Base-by-base conservation (phyloP, 1,284 basidiomycete genomes). In the Hemileia vastatrix region DNA sequence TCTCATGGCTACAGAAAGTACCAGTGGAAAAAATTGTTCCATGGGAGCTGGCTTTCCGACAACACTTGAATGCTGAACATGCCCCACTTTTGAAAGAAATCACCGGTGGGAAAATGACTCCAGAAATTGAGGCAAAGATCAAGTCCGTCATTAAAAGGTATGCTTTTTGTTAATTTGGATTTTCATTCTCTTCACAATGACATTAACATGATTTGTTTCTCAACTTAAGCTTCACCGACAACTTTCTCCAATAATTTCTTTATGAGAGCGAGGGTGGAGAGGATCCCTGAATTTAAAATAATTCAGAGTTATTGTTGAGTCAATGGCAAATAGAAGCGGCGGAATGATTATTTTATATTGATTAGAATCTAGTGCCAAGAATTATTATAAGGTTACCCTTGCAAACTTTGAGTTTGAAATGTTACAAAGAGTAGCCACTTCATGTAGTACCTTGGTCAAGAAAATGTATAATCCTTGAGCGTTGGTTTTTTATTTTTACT, bases 11-110 rank as follows among this genome's bases (percentile, higher is more conserved):
- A 70, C 92, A 97, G 78, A 80, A 87, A 56, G 87, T 97, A 79
- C 87, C 88, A 62, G 90, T 94, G 65, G 90, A 95, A 75, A 82
- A 93, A 82, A 96, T 97, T 78, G 88, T 86, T 71, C 85, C 84
- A 71, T 96, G 92, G 92, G 92, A 96, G 79, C 82, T 80, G 67
- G 86, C 88, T 75, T 92, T 92, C 86, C 87, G 88, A 76, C 81
- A 84, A 72, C 86, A 90, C 78, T 66, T 73, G 53, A 49, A 62
- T 47, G 57, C 63, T 24, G 60, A 64, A 43, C 70, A 77, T 68
- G 68, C 70, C 52, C 69, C 69, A 54, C 71, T 78, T 43, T 71
- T 78, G 43, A 66, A 71, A 43, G 75, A 93, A 80, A 92, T 96
- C 73, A 79, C 84, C 63, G 81, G 82, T 68, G 93, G 92, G 68